Conservation (phyloP, 2,329 filamentous ascomycete species). For the Zalaria sp. region DNA sequence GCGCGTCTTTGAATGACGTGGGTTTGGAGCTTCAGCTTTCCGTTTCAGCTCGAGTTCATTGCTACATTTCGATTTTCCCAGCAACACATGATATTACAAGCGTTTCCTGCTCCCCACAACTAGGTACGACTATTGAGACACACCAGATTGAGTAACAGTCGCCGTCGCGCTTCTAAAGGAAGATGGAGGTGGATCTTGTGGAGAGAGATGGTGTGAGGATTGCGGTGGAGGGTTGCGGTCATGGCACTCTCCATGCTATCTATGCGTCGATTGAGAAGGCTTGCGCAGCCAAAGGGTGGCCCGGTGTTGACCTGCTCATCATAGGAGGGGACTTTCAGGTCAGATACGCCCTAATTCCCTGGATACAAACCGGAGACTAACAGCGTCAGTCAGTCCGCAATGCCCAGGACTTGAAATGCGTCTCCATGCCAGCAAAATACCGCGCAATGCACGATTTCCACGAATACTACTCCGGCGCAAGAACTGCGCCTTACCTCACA, state of each 20-base stretch:
- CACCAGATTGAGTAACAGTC: too few species aligned
- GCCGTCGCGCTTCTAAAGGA: too few species aligned
- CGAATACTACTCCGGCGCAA: constrained; percentile 74
- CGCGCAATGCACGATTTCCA: constrained; percentile 83
- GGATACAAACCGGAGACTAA: constrained; percentile 3
- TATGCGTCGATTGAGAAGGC: constrained; percentile 64
- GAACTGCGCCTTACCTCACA: constrained; percentile 72
- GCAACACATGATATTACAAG: too few species aligned
- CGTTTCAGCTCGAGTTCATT: too few species aligned
- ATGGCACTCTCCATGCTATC: constrained; percentile 83
- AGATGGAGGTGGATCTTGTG: constrained; percentile 1
- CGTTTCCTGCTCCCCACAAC: too few species aligned
- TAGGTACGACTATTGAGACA: too few species aligned
- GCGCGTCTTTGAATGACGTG: too few species aligned
- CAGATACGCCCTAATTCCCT: constrained; percentile 9
- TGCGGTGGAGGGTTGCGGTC: constrained; percentile 81
- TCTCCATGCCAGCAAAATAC: constrained; percentile 82
- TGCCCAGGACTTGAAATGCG: constrained; percentile 70
- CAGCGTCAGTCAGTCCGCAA: constrained; percentile 62
- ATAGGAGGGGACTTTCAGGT: constrained; percentile 95
- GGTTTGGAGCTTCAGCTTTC: too few species aligned
- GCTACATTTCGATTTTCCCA: too few species aligned
- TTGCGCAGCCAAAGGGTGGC: constrained; percentile 60
- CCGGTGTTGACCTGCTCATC: constrained; percentile 74
- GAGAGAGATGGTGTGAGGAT: constrained; percentile 46